A percentile compares a stretch with the other conserved stretches of the same genome.
These are phyloP conservation scores for Astrothelium subdiscretum DNA, from an alignment of 495 filamentous ascomycete species.

Conservation along the genomic window DNA sequence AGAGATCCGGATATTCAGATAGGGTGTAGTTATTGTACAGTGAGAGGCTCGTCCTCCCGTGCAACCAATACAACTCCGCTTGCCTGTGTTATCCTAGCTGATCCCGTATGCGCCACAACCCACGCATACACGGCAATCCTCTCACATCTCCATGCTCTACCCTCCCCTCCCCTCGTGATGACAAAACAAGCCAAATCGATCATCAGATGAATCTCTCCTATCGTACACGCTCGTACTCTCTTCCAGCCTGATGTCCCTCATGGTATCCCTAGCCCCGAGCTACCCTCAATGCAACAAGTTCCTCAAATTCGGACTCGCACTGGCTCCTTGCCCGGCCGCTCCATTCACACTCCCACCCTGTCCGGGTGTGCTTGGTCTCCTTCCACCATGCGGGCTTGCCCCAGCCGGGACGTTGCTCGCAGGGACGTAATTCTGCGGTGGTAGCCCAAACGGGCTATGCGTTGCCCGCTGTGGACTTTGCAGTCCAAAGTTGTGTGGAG, in stretches of 20 bases:
- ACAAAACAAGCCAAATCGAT: too few relatives aligned
- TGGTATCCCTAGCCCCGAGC: too few relatives aligned
- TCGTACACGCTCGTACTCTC: too few relatives aligned
- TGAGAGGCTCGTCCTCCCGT: neutral
- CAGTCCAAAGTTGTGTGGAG: neutral
- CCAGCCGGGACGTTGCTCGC: neutral
- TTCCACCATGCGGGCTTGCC: neutral
- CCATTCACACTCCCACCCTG: neutral
- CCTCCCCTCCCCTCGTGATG: too few relatives aligned
- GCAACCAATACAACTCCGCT: neutral
- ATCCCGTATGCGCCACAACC: neutral
- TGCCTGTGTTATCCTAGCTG: neutral
- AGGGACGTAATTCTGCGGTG: neutral
- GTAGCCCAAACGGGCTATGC: neutral
- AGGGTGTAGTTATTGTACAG: neutral
- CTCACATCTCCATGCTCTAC: neutral
- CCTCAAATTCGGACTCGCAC: constrained; percentile 20
- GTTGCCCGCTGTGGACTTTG: neutral
- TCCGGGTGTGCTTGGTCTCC: constrained; percentile 4
- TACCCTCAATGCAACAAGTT: constrained; percentile 17
- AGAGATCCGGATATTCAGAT: too few relatives aligned
- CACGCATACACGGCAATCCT: neutral
- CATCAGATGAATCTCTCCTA: constrained; percentile 36
- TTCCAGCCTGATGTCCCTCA: too few relatives aligned
- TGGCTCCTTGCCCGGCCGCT: constrained; percentile 9